Conservation (phyloP, 2,329 filamentous ascomycete genomes). For the Cladosporium austrohemisphaericum region DNA sequence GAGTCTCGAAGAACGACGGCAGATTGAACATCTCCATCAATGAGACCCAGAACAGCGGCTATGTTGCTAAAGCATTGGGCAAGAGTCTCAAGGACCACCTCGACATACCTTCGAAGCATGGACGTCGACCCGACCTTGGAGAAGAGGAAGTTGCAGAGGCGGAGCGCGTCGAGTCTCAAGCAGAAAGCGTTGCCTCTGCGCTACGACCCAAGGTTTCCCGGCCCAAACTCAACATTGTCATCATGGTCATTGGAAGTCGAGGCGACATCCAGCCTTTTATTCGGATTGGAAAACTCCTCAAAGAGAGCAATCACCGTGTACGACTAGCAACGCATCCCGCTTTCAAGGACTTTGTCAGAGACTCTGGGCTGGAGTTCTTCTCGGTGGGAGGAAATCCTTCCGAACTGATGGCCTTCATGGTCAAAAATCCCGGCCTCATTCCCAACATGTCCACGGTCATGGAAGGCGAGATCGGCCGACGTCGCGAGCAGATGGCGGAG, state of each 20-base stretch:
- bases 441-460: conserved; percentile 73
- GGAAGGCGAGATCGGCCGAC: conserved; percentile 71
- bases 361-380: conserved; percentile 62
- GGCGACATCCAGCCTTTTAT: conserved; percentile 81
- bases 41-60: conserved; percentile 65
- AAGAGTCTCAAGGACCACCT: conserved; percentile 58
- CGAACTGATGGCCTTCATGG: conserved; percentile 72
- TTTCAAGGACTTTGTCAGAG: conserved; percentile 71
- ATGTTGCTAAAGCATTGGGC: conserved; percentile 69
- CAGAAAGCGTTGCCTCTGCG: conserved; percentile 25
- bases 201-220: conserved; percentile 25
- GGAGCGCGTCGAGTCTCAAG: conserved; percentile 19
- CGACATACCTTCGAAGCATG: conserved; percentile 29
- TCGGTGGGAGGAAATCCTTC: conserved; percentile 49
- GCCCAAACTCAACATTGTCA: conserved; percentile 69
- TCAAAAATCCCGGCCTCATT: conserved; percentile 82
- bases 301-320: conserved; percentile 70
- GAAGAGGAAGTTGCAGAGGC: conserved; percentile 8
- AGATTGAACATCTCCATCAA: conserved; percentile 69
- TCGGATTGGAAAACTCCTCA: conserved; percentile 67
- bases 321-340: conserved; percentile 74
- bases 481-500: conserved; percentile 69
- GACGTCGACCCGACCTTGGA: conserved; percentile 22
- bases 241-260: conserved; percentile 77
- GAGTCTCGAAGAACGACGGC: conserved; percentile 64